These are phyloP conservation scores for Colletotrichum plurivorum DNA, from an alignment of 2,329 filamentous ascomycete genomes.

Conservation along the genomic window DNA sequence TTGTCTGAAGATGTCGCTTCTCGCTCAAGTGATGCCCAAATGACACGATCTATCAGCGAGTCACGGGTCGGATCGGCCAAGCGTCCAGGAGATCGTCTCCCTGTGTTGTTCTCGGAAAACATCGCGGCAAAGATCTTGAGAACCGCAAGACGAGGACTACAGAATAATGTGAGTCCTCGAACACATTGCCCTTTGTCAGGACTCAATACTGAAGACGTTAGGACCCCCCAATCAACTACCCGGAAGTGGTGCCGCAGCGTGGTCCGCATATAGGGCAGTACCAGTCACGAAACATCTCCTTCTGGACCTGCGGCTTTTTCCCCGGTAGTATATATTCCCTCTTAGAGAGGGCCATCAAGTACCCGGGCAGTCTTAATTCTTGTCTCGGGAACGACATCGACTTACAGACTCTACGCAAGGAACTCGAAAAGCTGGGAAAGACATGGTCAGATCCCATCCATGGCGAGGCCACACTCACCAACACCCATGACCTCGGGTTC, in stretches of 20 bases:
- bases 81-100: background rate
- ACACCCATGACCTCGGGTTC: slow-evolving; percentile 69
- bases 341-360: slow-evolving; percentile 50
- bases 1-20: too few species aligned
- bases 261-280: slow-evolving; percentile 47
- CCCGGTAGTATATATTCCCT: slow-evolving; percentile 53
- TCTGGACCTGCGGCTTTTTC: slow-evolving; percentile 62
- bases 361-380: slow-evolving; percentile 42
- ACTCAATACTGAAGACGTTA: too few species aligned
- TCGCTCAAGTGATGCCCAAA: too few species aligned
- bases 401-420: background rate
- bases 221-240: slow-evolving; percentile 42
- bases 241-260: slow-evolving; percentile 50
- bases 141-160: slow-evolving; percentile 9
- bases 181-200: too few species aligned
- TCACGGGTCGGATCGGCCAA: too few species aligned
- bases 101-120: slow-evolving; percentile 28
- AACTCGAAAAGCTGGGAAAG: slow-evolving; percentile 43
- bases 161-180: background rate
- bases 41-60: too few species aligned
- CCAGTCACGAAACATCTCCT: slow-evolving; percentile 49
- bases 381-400: background rate
- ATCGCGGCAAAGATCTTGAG: slow-evolving; percentile 38
- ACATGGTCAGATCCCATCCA: slow-evolving; percentile 54
- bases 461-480: slow-evolving; percentile 56